Conservation (phyloP, 768 basidiomycete genomes). For the Xanthoconium stramineum region DNA sequence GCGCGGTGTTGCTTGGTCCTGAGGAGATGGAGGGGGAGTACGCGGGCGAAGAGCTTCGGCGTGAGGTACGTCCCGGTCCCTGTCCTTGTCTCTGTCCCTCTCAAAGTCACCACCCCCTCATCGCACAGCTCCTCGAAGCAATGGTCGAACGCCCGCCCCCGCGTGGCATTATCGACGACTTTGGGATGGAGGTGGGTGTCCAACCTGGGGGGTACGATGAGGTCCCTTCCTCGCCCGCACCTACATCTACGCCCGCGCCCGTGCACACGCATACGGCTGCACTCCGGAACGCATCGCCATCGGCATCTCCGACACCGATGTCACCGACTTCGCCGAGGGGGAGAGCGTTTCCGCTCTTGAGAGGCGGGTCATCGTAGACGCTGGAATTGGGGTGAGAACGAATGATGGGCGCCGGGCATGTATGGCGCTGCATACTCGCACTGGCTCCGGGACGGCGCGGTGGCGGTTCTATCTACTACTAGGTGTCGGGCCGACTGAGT, state of each 20-base stretch:
- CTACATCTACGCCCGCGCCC: neutral
- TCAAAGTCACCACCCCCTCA: neutral
- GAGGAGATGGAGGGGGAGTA: constrained; percentile 91
- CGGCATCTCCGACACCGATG: neutral
- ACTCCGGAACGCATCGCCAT: neutral
- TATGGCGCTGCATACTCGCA: no score
- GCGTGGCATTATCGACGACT: constrained; percentile 64
- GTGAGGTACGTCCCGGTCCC: constrained; percentile 50
- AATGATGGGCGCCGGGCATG: no score
- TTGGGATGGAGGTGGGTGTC: constrained; percentile 37
- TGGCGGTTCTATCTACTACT: no score
- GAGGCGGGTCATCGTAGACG: neutral
- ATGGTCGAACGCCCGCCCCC: constrained; percentile 85
- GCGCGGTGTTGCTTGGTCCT: constrained; percentile 70
- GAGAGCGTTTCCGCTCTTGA: constrained; percentile 11
- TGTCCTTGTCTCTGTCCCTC: neutral
- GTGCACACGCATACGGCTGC: neutral
- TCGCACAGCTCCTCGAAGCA: constrained; percentile 71
- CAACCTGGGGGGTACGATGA: constrained; percentile 15
- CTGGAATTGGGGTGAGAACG: no score
- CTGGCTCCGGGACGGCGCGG: no score
- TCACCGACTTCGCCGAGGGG: constrained; percentile 11
- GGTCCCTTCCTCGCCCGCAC: neutral
- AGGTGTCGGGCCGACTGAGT: no score
- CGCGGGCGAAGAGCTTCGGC: constrained; percentile 83